These are phyloP conservation scores for Polyporus arcularius DNA, from an alignment of 768 basidiomycete genomes.

Conservation along the genomic window DNA sequence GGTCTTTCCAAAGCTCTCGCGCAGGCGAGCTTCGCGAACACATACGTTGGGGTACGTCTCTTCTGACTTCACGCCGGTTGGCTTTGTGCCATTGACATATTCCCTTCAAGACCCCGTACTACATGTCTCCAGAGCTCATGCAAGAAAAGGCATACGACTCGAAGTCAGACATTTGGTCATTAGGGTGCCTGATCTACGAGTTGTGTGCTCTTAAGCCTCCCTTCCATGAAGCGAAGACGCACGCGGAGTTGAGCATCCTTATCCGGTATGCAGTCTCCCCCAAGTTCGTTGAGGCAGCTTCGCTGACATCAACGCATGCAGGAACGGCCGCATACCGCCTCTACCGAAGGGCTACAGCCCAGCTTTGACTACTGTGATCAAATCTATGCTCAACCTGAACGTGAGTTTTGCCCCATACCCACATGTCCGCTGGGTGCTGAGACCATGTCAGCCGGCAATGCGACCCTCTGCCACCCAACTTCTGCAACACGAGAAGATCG, in stretches of 20 bases:
- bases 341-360: constrained; percentile 83
- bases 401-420: constrained; percentile 41
- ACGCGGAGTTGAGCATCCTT: constrained; percentile 78
- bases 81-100: background rate
- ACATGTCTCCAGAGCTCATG: constrained; percentile 99
- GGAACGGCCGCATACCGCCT: constrained; percentile 90
- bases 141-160: constrained; percentile 97
- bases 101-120: constrained; percentile 88
- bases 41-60: constrained; percentile 88
- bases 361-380: constrained; percentile 70
- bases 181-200: constrained; percentile 96
- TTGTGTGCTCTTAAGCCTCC: constrained; percentile 92
- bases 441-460: constrained; percentile 68
- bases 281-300: background rate
- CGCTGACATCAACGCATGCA: constrained; percentile 25
- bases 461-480: constrained; percentile 81
- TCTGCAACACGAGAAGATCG: constrained; percentile 76
- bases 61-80: background rate
- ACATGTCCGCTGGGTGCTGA: constrained; percentile 29
- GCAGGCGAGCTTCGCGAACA: constrained; percentile 88
- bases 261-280: constrained; percentile 57
- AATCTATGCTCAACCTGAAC: constrained; percentile 84
- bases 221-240: constrained; percentile 91
- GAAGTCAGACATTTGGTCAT: constrained; percentile 98
- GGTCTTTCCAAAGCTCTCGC: constrained; percentile 92